Base-by-base conservation (phyloP, 2,329 filamentous ascomycete genomes). In the Lecanosticta acicola region DNA sequence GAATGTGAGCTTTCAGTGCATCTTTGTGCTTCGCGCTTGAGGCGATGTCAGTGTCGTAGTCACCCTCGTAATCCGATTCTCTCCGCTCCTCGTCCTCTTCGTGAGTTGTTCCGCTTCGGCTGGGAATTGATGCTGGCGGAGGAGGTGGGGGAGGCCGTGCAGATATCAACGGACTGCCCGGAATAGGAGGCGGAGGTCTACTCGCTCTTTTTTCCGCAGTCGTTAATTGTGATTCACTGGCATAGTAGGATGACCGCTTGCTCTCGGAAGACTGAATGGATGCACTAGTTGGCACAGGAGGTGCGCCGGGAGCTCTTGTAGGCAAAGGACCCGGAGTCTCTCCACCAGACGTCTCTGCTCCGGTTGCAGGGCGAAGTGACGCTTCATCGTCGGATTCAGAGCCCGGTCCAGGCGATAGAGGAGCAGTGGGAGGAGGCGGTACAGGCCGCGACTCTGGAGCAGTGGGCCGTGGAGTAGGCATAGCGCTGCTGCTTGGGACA, bases 41-140 rank as follows among this genome's bases (percentile, higher is more conserved):
- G 1, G 85, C 90, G 62, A 97, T 97, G 64, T 97, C 93, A 4
- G 93, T 97, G 59, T 97, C 93, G 64, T 97, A 97, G 62, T 97
- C 93, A 4, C 91, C 93, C 63, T 98, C 93, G 61, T 97, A 97
- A 62, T 96, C 91, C 0, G 88, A 94, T 26, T 88, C 78, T 60
- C 94, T 89, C 48, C 85, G 87, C 48, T 85, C 84, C 19, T 81
- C 83, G 11, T 84, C 83, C 33, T 77, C 69, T 4, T 51, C 37
- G 4, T 51, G 37, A 17, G 52, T 57, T 21, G 63, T 66, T 2
- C 45, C 46, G 24, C 65, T 63, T n/a, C 67, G 63, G 43, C 60
- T 65, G n/a, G 64, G 63, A 37, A 63, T 63, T 19, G 60, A 58
- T 18, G 60, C 61, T 9, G 71, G 71, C 14, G 72, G 72, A n/a